phyloP scores from a whole-genome alignment of 2,329 filamentous ascomycete species.

The Cladobotryum protrusum region DNA sequence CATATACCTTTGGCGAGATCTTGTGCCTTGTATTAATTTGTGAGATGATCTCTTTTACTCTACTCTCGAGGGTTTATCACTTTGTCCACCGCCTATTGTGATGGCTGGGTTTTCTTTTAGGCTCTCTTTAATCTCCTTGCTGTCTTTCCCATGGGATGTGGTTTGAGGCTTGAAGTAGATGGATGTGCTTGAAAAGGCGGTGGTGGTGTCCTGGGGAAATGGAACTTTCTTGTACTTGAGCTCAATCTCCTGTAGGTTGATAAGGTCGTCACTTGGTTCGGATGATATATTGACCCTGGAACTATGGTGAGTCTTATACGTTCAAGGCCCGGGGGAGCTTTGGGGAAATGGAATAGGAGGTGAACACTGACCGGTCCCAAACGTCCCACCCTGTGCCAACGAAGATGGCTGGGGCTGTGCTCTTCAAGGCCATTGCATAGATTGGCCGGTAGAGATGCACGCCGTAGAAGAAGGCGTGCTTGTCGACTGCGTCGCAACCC shows the following conservation, averaged over 20 bases:
- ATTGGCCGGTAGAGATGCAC: conserved; percentile 53
- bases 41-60: too few relatives aligned
- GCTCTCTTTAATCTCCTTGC: not conserved
- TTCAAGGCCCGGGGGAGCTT: not conserved
- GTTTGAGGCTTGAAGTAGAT: conserved; percentile 14
- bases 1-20: not conserved
- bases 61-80: too few relatives aligned
- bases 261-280: conserved; percentile 1
- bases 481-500: conserved; percentile 45
- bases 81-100: too few relatives aligned
- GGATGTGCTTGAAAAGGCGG: conserved; percentile 16
- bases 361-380: conserved; percentile 43
- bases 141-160: not conserved
- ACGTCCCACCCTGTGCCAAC: conserved; percentile 50
- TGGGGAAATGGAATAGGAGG: not conserved
- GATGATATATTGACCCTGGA: conserved; percentile 2
- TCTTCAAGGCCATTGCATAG: conserved; percentile 45
- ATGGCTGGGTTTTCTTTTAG: not conserved
- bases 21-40: too few relatives aligned
- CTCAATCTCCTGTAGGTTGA: conserved; percentile 13
- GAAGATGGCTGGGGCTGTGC: conserved; percentile 44
- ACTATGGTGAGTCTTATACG: not conserved
- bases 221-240: conserved; percentile 9
- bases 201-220: conserved; percentile 14
- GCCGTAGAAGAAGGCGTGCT: conserved; percentile 51